These are phyloP conservation scores for Blastocladiella britannica DNA, from an alignment of 192 early-diverging fungal genomes.

Conservation along the genomic window DNA sequence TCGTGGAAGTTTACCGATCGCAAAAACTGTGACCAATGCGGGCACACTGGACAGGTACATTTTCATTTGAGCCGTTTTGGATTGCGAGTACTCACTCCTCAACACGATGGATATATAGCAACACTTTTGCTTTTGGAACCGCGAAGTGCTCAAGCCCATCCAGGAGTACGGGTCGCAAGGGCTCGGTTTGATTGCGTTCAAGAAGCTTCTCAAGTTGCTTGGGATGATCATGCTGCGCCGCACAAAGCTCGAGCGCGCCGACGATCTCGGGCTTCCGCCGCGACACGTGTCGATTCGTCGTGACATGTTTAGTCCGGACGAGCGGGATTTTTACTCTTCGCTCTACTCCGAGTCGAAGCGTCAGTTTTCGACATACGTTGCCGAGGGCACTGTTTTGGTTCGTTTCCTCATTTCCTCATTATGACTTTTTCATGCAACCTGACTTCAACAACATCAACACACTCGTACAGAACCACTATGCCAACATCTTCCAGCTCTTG, in stretches of 20 bases:
- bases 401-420: too few species aligned
- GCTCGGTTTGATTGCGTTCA: conserved; percentile 38
- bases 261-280: conserved; percentile 72
- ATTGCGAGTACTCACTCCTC: background rate
- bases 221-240: conserved; percentile 75
- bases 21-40: conserved; percentile 30
- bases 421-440: too few species aligned
- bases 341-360: conserved; percentile 51
- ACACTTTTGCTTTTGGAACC: conserved; percentile 75
- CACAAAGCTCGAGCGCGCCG: conserved; percentile 70
- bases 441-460: too few species aligned
- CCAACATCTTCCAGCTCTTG: conserved; percentile 77
- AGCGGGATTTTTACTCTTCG: conserved; percentile 73
- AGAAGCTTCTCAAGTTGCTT: conserved; percentile 51
- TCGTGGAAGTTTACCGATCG: conserved; percentile 39
- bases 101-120: too few species aligned
- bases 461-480: conserved; percentile 89
- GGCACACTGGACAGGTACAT: conserved; percentile 12
- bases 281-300: conserved; percentile 55
- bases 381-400: conserved; percentile 52
- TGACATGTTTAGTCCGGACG: conserved; percentile 69
- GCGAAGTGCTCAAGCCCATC: conserved; percentile 74
- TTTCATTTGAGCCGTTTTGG: background rate
- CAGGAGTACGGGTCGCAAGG: conserved; percentile 46
- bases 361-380: conserved; percentile 64